Base-by-base conservation (phyloP, 2,329 filamentous ascomycete genomes). In the Pleurostoma richardsiae region DNA sequence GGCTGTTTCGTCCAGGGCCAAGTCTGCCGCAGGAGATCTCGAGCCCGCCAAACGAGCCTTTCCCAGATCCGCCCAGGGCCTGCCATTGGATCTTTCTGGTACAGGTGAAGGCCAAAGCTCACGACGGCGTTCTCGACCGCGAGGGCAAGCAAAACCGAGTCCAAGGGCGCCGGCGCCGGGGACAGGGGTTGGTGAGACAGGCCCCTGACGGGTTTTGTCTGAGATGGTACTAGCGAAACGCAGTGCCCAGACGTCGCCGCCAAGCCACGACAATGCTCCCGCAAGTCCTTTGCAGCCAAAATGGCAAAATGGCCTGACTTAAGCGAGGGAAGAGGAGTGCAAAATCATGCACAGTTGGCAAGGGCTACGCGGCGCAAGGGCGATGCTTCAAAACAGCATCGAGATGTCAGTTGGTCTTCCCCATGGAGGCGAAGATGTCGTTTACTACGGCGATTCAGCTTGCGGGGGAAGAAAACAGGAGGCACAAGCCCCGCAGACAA, bases 121-220 rank as follows among this genome's bases (percentile, higher is more conserved):
- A 19, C 19, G 19, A 19, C 19, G 19, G 19, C 19, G 19, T 19
- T 19, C 19, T 19, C 33, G 33, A 36, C 33, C 33, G 8, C 40
- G 40, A 41, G 40, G 19, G 11, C 6, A 11, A 10, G 6, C 6
- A 28, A 7, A 41, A 41, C 19, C 40, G 29, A 41, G 26, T 10
- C 8, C 26, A 27, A 40, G 26, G 39, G 39, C 33, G n/a, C 8
- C 8, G 33, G 33, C 33, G 33, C 7, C 27, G 11, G 33, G 10
- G 38, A 26, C 31, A 28, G 38, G 40, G 30, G 41, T 28, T 33
- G 28, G 43, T 52, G 48, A 50, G 48, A 50, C 48, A 42, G 36
- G 48, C 45, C 46, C 46, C 48, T 44, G 48, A 50, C 48, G 40
- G 43, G 40, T 48, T 30, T 39, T 49, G 50, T 52, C 43, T 42